Evolutionary conservation across 2,329 filamentous ascomycete species (phyloP).

Genomic region (Ophiostoma triangulosporum): DNA sequence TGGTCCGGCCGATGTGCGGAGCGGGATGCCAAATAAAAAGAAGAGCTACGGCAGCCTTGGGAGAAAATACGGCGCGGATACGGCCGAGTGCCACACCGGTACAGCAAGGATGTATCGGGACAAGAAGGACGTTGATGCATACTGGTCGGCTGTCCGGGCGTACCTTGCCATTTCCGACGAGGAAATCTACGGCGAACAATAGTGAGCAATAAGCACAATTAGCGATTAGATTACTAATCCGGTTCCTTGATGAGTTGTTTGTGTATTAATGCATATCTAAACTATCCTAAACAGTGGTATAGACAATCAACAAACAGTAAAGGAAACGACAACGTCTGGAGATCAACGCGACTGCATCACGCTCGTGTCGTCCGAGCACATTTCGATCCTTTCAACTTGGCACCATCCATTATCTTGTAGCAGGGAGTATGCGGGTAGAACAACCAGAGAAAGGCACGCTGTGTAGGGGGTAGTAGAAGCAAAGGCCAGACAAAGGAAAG

Average conservation of each 20-base stretch:
- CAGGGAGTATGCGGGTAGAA: too few species aligned
- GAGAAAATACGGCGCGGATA: background rate
- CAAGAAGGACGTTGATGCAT: background rate
- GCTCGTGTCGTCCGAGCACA: too few species aligned
- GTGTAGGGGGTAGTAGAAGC: background rate
- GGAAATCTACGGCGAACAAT: slow-evolving; percentile 5
- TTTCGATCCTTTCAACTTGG: too few species aligned
- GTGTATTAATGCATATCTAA: background rate
- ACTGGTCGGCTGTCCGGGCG: slow-evolving; percentile 5
- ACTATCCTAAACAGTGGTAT: slow-evolving; percentile 2
- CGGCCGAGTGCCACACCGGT: background rate
- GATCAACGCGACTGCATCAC: too few species aligned
- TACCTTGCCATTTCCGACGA: slow-evolving; percentile 6
- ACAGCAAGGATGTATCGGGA: background rate
- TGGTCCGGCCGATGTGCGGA: background rate
- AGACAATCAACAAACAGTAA: background rate
- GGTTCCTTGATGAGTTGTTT: background rate
- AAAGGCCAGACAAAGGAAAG: background rate
- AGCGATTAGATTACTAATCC: too few species aligned
- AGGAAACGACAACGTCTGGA: background rate
- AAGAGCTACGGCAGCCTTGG: background rate
- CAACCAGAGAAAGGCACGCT: background rate
- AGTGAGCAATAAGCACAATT: background rate
- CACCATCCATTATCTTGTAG: too few species aligned
- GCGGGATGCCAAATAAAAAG: background rate